Evolutionary conservation across 306 rosid genomes (phyloP), one percentile per base, ranked within the genome.

Genomic region (Cucurbita argyrosperma): DNA sequence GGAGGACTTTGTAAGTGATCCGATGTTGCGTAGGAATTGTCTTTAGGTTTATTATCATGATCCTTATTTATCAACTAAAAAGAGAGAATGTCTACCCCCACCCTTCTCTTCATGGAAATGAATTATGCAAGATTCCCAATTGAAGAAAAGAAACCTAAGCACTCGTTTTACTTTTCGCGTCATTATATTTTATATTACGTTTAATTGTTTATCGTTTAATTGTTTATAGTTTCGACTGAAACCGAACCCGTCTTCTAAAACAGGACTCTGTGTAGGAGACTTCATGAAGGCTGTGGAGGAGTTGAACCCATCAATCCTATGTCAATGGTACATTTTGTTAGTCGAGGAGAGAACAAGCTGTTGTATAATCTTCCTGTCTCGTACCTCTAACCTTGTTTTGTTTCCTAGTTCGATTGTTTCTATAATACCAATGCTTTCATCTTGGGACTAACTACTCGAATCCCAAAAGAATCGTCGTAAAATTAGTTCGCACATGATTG

Each of bases 241-340:
- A 50, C 16, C n/a, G 21, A 70, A 50, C 26, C 6, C 9, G 1
- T 70, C 15, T 50, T 35, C 12, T 70, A 47, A 15, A 51, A 70
- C 74, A 70, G 74, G 74, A 70, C 56, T 70, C 74, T 15, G 74
- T 46, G 0, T 70, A 50, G 59, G 42, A 50, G 46, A 70, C 58
- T 16, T 50, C 42, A 1, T 16, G 74, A 35, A 35, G 74, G 35
- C 60, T 51, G 30, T 1, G 5, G 11, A 15, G 74, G 57, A 70
- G 46, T 50, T 14, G 58, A 47, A 69, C 21, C 6, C 58, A 35
- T 38, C 30, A 16, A 5, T 5, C 60, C 60, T 14, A 50, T 30
- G 74, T 16, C 59, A 70, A 70, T 70, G 74, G 45, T 50, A 70
- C 74, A 70, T 49, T 50, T 70, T 70, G 74, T 70, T 70, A 70